Conservation (phyloP, 1,284 basidiomycete species). For the Malassezia globosa region DNA sequence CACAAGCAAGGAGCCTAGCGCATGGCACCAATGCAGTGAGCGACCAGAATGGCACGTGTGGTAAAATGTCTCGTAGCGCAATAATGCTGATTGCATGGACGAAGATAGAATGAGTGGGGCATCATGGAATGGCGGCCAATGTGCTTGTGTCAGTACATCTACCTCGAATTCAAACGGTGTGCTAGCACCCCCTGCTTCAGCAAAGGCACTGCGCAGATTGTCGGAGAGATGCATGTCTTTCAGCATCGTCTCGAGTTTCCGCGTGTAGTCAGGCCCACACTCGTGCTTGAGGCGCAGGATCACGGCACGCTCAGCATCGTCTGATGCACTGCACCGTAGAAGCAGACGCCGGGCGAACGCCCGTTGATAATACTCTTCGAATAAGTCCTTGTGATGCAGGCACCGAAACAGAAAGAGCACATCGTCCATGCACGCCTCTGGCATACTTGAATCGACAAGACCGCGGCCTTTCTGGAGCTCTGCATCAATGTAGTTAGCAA, state of each 20-base stretch:
- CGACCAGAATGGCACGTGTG: conserved; percentile 35
- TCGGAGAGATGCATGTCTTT: conserved; percentile 66
- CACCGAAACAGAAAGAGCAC: conserved; percentile 73
- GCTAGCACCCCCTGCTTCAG: conserved; percentile 15
- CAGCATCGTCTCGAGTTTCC: conserved; percentile 80
- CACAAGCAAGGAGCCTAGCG: conserved; percentile 35
- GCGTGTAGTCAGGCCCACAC: conserved; percentile 72
- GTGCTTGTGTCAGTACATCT: conserved; percentile 53
- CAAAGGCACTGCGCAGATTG: conserved; percentile 56
- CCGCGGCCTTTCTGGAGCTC: conserved; percentile 72
- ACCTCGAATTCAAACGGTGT: conserved; percentile 50
- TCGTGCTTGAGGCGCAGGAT: conserved; percentile 81
- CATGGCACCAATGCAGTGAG: conserved; percentile 42
- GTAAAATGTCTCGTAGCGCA: conserved; percentile 37
- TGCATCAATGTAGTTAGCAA: conserved; percentile 68
- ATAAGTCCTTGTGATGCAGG: conserved; percentile 53
- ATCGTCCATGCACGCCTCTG: conserved; percentile 60
- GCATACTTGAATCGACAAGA: conserved; percentile 62
- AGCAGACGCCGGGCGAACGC: conserved; percentile 78
- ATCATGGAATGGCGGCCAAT: conserved; percentile 51
- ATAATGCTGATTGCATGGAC: conserved; percentile 6
- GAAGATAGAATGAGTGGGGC: conserved; percentile 25
- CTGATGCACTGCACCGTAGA: conserved; percentile 71
- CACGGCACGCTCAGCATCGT: conserved; percentile 81
- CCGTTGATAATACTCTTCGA: conserved; percentile 79